phyloP scores from a whole-genome alignment of 129 eudicot species.

The Deinandra increscens region DNA sequence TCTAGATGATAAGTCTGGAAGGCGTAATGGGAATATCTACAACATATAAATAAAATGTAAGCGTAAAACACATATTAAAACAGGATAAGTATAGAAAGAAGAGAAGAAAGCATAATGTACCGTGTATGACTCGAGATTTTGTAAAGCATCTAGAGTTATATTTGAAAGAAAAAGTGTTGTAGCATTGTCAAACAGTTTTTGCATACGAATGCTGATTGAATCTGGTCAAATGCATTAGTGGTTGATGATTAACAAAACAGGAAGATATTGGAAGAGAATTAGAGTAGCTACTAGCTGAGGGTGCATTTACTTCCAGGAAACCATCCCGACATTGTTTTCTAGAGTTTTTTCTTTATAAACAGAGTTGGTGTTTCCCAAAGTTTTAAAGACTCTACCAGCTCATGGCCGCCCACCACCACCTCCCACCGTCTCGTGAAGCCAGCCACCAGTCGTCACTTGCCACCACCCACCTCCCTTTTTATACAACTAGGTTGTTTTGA shows the following conservation, averaged over 20 bases:
- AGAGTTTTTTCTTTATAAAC: too few relatives aligned
- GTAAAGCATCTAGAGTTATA: slow-evolving; percentile 54
- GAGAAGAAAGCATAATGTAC: slow-evolving; percentile 31
- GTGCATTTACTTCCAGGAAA: too few relatives aligned
- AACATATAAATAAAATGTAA: background rate
- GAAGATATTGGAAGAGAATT: background rate
- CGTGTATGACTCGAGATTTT: slow-evolving; percentile 58
- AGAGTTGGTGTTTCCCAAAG: too few relatives aligned
- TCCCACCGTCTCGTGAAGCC: too few relatives aligned
- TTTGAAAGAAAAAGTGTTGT: slow-evolving; percentile 61
- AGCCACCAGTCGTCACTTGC: too few relatives aligned
- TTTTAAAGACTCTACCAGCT: too few relatives aligned
- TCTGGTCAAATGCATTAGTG: slow-evolving; percentile 40
- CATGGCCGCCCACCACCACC: too few relatives aligned
- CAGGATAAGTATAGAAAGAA: background rate
- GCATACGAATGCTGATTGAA: slow-evolving; percentile 54
- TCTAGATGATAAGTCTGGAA: slow-evolving; percentile 59
- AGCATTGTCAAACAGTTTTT: slow-evolving; percentile 51
- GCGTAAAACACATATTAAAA: background rate
- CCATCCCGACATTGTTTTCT: too few relatives aligned
- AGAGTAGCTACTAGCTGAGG: background rate
- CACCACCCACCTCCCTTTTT: too few relatives aligned
- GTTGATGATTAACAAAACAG: background rate
- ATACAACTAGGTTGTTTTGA: too few relatives aligned
- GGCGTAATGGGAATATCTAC: slow-evolving; percentile 56